phyloP scores from a whole-genome alignment of 768 basidiomycete species.

The Lactarius trivialis region DNA sequence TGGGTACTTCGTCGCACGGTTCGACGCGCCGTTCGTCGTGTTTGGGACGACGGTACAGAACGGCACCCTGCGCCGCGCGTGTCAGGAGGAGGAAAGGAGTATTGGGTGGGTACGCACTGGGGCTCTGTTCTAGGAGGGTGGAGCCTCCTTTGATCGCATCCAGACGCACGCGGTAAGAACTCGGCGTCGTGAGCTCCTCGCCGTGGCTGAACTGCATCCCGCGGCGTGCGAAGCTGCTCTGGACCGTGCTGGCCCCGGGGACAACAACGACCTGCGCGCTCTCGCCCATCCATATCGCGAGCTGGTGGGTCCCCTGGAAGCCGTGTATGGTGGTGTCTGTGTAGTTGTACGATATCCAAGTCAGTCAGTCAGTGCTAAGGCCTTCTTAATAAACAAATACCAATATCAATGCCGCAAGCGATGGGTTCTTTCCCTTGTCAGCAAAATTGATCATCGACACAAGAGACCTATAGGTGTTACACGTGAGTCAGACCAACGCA shows the following conservation, averaged over 20 bases:
- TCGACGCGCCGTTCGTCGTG: no score
- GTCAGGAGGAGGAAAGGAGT: background rate
- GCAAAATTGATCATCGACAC: slow-evolving; percentile 73
- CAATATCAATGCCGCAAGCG: no score
- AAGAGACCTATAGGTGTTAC: slow-evolving; percentile 42
- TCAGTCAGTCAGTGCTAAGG: no score
- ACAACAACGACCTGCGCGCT: slow-evolving; percentile 56
- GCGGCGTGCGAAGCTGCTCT: slow-evolving; percentile 50
- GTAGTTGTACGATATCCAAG: no score
- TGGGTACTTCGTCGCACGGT: slow-evolving; percentile 60
- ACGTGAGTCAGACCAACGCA: background rate
- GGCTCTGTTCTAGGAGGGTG: slow-evolving; percentile 52
- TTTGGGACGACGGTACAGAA: no score
- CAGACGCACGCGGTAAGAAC: slow-evolving; percentile 53
- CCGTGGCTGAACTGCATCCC: slow-evolving; percentile 48
- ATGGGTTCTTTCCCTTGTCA: slow-evolving; percentile 57
- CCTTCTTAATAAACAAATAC: no score
- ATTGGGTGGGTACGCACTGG: slow-evolving; percentile 39
- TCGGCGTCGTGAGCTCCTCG: slow-evolving; percentile 45
- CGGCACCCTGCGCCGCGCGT: no score
- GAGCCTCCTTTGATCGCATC: slow-evolving; percentile 46
- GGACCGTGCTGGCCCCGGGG: slow-evolving; percentile 50
- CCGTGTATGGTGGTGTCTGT: slow-evolving; percentile 58
- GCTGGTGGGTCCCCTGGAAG: no score
- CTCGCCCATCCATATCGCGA: no score